phyloP scores from a whole-genome alignment of 768 basidiomycete species.

The Phylloporus sp. region DNA sequence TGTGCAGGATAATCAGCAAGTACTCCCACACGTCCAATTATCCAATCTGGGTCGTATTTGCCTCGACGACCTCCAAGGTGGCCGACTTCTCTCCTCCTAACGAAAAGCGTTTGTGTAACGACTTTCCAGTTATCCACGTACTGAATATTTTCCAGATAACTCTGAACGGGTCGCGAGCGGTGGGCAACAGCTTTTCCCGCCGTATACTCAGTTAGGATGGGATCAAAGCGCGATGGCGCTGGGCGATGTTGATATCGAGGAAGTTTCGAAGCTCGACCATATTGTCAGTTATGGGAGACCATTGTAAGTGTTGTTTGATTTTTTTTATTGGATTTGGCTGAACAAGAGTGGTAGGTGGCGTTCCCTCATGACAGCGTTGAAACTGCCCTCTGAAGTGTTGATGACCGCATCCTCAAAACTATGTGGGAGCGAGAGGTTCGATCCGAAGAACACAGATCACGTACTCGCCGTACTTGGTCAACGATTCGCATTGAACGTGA shows the following conservation, averaged over 20 bases:
- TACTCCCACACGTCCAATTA: constrained; percentile 6
- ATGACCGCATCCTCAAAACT: background rate
- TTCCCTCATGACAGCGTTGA: background rate
- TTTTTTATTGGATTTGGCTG: background rate
- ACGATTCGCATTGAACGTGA: background rate
- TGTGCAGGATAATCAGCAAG: background rate
- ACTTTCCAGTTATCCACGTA: background rate
- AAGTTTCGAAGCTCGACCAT: too few species aligned
- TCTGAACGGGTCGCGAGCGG: too few species aligned
- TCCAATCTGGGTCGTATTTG: constrained; percentile 13
- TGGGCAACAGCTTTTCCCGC: too few species aligned
- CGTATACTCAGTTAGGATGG: too few species aligned
- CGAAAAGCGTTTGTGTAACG: background rate
- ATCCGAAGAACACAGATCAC: background rate
- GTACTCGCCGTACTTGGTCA: background rate
- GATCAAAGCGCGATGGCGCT: too few species aligned
- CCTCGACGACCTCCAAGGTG: constrained; percentile 10
- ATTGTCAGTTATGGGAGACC: background rate
- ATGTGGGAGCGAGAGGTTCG: background rate
- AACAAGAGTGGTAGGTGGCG: background rate
- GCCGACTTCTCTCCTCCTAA: constrained; percentile 4
- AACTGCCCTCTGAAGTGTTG: too few species aligned
- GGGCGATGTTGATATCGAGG: too few species aligned
- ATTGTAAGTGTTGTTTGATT: background rate
- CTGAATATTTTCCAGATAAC: background rate